These are phyloP conservation scores for Kickxella alabastrina DNA, from an alignment of 192 early-diverging fungal genomes.

Conservation along the genomic window DNA sequence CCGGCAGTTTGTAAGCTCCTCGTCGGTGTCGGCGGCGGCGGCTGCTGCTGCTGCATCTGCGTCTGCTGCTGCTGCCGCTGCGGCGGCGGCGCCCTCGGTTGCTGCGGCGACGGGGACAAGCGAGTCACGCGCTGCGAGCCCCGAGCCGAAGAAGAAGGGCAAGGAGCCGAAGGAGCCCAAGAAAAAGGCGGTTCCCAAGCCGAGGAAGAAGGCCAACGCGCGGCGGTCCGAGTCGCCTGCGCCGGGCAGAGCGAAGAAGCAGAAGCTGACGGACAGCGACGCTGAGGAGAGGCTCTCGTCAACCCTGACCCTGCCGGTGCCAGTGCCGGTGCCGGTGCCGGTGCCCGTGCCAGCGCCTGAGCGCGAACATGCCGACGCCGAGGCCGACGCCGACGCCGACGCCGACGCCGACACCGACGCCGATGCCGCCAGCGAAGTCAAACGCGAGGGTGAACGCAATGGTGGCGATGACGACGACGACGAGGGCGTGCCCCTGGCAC, in stretches of 20 bases:
- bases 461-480: too few species aligned
- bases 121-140: conserved; percentile 29
- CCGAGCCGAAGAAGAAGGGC: conserved; percentile 11
- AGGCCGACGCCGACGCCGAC: too few species aligned
- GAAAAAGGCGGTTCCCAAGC: conserved; percentile 6
- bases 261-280: conserved; percentile 7
- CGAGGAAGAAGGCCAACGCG: conserved; percentile 27
- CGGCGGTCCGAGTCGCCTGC: conserved; percentile 30
- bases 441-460: too few species aligned
- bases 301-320: too few species aligned
- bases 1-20: conserved; percentile 28
- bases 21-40: background rate
- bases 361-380: too few species aligned
- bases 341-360: too few species aligned
- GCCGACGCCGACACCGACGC: conserved; percentile 11
- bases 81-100: background rate
- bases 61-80: background rate
- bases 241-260: conserved; percentile 6
- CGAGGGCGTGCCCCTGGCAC: too few species aligned
- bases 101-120: conserved; percentile 6
- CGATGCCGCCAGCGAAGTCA: conserved; percentile 11
- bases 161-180: conserved; percentile 18
- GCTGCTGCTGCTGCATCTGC: background rate
- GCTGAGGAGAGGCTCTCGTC: conserved; percentile 14
- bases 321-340: too few species aligned